A percentile compares a stretch with the other conserved stretches of the same genome.
Conservation (phyloP, 352 stramenopile genomes). For the Phytopythium montanum region DNA sequence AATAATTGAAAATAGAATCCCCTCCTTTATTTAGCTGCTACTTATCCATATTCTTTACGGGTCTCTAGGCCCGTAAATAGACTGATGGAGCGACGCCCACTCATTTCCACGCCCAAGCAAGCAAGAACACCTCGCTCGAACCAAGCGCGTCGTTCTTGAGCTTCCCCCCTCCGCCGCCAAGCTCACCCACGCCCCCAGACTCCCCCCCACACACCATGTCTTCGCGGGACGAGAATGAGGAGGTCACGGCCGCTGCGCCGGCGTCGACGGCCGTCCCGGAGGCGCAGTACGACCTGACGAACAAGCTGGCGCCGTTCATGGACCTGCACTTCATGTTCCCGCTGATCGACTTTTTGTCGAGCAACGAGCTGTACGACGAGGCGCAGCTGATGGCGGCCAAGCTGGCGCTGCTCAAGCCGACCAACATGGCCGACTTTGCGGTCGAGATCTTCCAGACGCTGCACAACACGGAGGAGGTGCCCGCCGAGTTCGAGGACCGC, state of each 20-base stretch:
- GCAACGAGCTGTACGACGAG: constrained; percentile 92
- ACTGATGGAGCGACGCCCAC: constrained; percentile 11
- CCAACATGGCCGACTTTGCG: constrained; percentile 97
- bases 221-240: constrained; percentile 40
- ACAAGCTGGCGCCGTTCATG: constrained; percentile 92
- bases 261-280: constrained; percentile 44
- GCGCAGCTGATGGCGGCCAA: constrained; percentile 88
- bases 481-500: constrained; percentile 80
- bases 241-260: constrained; percentile 7
- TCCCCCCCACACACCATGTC: constrained; percentile 21
- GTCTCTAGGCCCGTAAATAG: background rate
- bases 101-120: constrained; percentile 31
- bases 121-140: constrained; percentile 5
- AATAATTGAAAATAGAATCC: too few relatives aligned
- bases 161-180: background rate
- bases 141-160: constrained; percentile 3
- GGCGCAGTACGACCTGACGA: constrained; percentile 93
- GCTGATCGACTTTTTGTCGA: constrained; percentile 93
- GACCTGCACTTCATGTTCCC: constrained; percentile 98
- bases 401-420: constrained; percentile 91
- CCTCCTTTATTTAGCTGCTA: too few relatives aligned
- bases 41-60: too few relatives aligned
- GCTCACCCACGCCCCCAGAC: background rate
- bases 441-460: constrained; percentile 95
- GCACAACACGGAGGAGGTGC: constrained; percentile 74